Conservation (phyloP, 345 rosid species). For the Citrus cavaleriei region DNA sequence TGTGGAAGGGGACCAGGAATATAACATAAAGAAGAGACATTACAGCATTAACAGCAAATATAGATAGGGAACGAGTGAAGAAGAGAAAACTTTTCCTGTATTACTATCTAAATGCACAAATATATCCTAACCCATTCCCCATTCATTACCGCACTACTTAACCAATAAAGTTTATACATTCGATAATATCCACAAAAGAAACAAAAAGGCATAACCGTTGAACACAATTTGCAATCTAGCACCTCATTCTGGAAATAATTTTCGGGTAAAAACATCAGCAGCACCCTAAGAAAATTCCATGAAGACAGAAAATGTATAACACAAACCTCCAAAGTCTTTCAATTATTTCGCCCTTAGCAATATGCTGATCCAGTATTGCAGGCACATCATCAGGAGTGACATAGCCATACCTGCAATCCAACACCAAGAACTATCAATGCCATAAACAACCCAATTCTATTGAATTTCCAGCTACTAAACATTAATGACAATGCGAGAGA, state of each 20-base stretch:
- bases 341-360: constrained; percentile 65
- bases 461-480: not conserved
- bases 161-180: not conserved
- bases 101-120: not conserved
- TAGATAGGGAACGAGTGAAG: not conserved
- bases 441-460: constrained; percentile 1
- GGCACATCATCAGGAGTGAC: constrained; percentile 91
- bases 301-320: constrained; percentile 6
- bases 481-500: not conserved
- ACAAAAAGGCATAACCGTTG: not conserved
- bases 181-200: not conserved
- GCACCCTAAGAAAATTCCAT: not conserved
- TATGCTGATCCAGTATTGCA: constrained; percentile 83
- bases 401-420: constrained; percentile 81
- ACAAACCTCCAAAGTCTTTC: constrained; percentile 80
- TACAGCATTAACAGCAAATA: not conserved
- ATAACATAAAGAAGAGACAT: not conserved
- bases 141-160: not conserved
- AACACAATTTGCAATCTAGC: not conserved
- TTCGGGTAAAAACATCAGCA: not conserved
- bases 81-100: not conserved
- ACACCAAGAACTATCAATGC: not conserved
- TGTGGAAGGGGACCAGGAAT: not conserved
- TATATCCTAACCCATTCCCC: not conserved
- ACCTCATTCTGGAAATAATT: not conserved